Evolutionary conservation across 2,329 filamentous ascomycete genomes (phyloP), one percentile per base, ranked within the genome.

Genomic region (Aquanectria penicillioides): DNA sequence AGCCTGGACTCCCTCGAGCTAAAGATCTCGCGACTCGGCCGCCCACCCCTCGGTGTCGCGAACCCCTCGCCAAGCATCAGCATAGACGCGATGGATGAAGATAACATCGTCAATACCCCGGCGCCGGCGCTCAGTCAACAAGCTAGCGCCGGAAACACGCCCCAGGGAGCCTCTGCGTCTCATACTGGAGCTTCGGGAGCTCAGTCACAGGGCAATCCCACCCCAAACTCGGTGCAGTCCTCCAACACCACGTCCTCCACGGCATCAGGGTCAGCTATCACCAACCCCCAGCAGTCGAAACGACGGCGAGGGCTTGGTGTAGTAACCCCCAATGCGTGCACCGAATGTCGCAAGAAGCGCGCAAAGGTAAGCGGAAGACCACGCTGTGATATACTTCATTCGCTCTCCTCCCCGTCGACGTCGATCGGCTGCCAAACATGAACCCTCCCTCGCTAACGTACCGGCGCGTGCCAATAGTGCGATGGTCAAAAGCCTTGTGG

Each of bases 291-390:
- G 51, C 69, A 75, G 17, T 81, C 82, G 3, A 87, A 86, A 69
- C 77, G 84, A 13, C 78, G 81, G 43, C 79, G 85, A 43, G 85
- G 84, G 2, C 68, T 84, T 4, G 85, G 85, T 15, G 74, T 86
- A 1, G 83, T 87, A 11, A 87, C 85, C 5, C 82, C 83, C 36
- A 87, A 86, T 72, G 85, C 85, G 20, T 87, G 85, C 69, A 86
- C 82, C 15, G 85, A 87, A 69, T 87, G 85, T 66, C 81, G 84
- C 52, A 87, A 86, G 75, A 87, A 86, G 73, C 83, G 85, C 56
- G 84, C 85, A 65, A 87, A 87, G 80, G 84, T 85, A 75, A 28
- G 65, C 61, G 40, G 29, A n/a, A n/a, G n/a, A n/a, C n/a, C n/a
- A n/a, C n/a, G n/a, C n/a, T n/a, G n/a, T n/a, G n/a, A n/a, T n/a